These are phyloP conservation scores for Flaveria bidentis DNA, from an alignment of 129 eudicot genomes.

Conservation along the genomic window DNA sequence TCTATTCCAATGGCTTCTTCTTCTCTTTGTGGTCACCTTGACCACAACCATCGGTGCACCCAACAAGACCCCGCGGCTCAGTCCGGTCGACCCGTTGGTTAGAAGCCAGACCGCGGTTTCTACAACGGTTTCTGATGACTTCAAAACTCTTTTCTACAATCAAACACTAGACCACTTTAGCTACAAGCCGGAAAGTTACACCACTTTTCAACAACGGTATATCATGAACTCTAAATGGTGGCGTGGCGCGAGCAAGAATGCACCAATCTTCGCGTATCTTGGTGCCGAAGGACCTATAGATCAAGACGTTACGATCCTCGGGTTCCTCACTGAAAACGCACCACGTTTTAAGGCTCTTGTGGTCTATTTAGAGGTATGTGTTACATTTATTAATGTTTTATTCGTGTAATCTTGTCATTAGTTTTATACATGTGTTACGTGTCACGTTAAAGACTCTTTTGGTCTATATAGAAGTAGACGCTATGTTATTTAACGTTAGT, in stretches of 20 bases:
- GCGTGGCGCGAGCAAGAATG: slow-evolving; percentile 52
- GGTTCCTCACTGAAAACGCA: slow-evolving; percentile 50
- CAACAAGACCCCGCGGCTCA: slow-evolving; percentile 23
- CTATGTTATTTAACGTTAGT: not conserved
- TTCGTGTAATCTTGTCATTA: no score
- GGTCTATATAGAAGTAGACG: not conserved
- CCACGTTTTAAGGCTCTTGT: slow-evolving; percentile 61
- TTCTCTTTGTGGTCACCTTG: slow-evolving; percentile 22
- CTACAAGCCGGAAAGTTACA: slow-evolving; percentile 58
- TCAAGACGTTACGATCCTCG: slow-evolving; percentile 21
- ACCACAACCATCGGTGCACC: slow-evolving; percentile 23
- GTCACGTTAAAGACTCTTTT: not conserved
- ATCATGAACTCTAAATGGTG: slow-evolving; percentile 58
- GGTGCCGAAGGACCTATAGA: slow-evolving; percentile 62
- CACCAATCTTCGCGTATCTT: slow-evolving; percentile 62
- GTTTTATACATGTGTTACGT: no score
- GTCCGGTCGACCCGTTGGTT: slow-evolving; percentile 23
- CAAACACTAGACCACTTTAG: slow-evolving; percentile 85
- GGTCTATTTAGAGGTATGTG: slow-evolving; percentile 62
- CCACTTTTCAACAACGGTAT: slow-evolving; percentile 66
- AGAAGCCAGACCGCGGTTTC: not conserved
- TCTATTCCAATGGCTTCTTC: slow-evolving; percentile 19
- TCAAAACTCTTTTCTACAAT: slow-evolving; percentile 33
- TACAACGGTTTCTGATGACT: not conserved
- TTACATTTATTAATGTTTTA: not conserved